Conservation (phyloP, 2,329 filamentous ascomycete genomes). For the Arthrobotrys pseudoclavata region DNA sequence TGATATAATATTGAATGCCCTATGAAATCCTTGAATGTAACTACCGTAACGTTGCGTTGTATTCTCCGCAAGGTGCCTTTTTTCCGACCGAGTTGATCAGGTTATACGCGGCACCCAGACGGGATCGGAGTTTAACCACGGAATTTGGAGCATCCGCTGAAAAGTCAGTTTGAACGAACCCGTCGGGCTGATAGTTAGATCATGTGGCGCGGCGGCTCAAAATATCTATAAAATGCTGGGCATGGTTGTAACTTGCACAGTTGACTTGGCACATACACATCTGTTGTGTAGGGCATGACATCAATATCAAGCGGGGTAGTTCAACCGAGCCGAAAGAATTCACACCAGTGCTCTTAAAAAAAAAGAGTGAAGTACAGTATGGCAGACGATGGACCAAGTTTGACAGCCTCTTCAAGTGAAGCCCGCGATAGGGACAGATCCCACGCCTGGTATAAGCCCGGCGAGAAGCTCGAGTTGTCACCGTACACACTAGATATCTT, state of each 20-base stretch:
- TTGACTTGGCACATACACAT: too few species aligned
- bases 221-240: too few species aligned
- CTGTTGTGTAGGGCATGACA: too few species aligned
- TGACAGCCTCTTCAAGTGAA: not conserved
- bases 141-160: not conserved
- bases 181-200: not conserved
- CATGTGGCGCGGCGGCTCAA: not conserved
- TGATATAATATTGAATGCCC: not conserved
- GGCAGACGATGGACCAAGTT: not conserved
- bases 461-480: constrained; percentile 33
- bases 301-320: too few species aligned
- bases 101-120: not conserved
- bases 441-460: constrained; percentile 29
- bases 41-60: not conserved
- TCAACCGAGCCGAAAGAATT: too few species aligned
- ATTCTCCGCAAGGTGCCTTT: not conserved
- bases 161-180: not conserved
- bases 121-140: constrained; percentile 7
- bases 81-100: not conserved
- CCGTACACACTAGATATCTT: constrained; percentile 33
- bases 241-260: too few species aligned
- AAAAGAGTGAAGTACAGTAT: constrained; percentile 12
- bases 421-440: constrained; percentile 11
- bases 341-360: not conserved
- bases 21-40: not conserved